Conservation (phyloP, 768 basidiomycete genomes). For the Boletus subparvulus region DNA sequence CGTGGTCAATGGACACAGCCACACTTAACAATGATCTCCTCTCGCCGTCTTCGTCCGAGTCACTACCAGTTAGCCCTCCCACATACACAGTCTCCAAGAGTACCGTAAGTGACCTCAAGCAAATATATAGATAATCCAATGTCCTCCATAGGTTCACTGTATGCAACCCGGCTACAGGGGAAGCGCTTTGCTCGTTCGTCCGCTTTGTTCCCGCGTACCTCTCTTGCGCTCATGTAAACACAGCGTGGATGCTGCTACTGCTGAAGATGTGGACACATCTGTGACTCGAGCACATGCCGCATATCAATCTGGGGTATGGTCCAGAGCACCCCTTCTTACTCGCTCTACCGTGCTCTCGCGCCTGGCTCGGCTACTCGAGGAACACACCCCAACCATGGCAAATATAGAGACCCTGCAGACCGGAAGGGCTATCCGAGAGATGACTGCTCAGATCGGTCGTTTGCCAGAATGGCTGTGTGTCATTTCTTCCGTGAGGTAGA, state of each 20-base stretch:
- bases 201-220: conserved; percentile 46
- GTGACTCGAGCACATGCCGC: conserved; percentile 55
- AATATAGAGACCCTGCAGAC: conserved; percentile 72
- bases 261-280: conserved; percentile 49
- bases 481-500: not conserved
- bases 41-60: not conserved
- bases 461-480: conserved; percentile 87
- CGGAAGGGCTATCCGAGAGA: conserved; percentile 79
- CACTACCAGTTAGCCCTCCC: conserved; percentile 8
- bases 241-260: conserved; percentile 57
- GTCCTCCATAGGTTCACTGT: conserved; percentile 47
- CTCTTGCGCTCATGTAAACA: not conserved
- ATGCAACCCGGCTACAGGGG: conserved; percentile 67
- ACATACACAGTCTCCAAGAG: not conserved
- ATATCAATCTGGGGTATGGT: conserved; percentile 74
- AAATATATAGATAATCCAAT: not conserved
- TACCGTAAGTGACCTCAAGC: conserved; percentile 3
- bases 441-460: conserved; percentile 73
- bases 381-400: conserved; percentile 57
- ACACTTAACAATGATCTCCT: conserved; percentile 10
- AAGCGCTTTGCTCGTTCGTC: conserved; percentile 56
- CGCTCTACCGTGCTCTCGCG: conserved; percentile 66
- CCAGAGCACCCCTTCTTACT: conserved; percentile 51
- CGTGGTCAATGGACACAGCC: conserved; percentile 16
- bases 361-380: conserved; percentile 62